Evolutionary conservation across 257 asterid species (phyloP), one percentile per base, ranked within the genome.

Genomic region (Osmanthus fragrans): DNA sequence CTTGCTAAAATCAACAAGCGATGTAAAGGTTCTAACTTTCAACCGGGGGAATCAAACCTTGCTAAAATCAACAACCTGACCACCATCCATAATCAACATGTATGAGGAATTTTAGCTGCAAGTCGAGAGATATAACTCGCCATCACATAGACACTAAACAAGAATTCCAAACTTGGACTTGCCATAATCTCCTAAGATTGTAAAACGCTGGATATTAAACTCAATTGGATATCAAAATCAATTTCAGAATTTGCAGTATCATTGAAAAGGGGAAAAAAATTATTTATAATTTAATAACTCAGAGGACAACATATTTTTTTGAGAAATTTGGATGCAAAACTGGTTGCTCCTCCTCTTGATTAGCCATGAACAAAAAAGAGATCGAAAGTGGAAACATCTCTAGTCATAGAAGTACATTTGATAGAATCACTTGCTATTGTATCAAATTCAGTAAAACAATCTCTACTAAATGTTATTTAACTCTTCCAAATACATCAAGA

Each of bases 131-230:
- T 32, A 32, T 32, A 32, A 32, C n/a, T 18, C 13, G 13, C 42
- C 70, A 54, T 72, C 66, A 72, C 37, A 68, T 25, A 73, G 65
- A 64, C 66, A 37, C 58, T 19, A 58, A 11, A 76, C 49, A 51
- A 23, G 40, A 70, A 16, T 13, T 65, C 5, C 30, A 39, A 39
- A 18, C 39, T 34, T 54, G 45, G 54, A 23, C 3, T 19, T 40
- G 36, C 25, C 71, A 73, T 47, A 11, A n/a, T 73, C 29, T 45
- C 25, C 15, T 11, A 47, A 36, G 60, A 37, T 56, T 11, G 51
- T 40, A 68, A 64, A 37, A 27, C 51, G 47, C 27, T 58, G 27
- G 39, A 76, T 23, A 19, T 49, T 8, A 74, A 78, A 36, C 37
- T n/a, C 63, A 30, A 47, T 70, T 34, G 72, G 34, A 36, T 15